Conservation (phyloP, 139 green algal species). For the Asterochloris sp. region DNA sequence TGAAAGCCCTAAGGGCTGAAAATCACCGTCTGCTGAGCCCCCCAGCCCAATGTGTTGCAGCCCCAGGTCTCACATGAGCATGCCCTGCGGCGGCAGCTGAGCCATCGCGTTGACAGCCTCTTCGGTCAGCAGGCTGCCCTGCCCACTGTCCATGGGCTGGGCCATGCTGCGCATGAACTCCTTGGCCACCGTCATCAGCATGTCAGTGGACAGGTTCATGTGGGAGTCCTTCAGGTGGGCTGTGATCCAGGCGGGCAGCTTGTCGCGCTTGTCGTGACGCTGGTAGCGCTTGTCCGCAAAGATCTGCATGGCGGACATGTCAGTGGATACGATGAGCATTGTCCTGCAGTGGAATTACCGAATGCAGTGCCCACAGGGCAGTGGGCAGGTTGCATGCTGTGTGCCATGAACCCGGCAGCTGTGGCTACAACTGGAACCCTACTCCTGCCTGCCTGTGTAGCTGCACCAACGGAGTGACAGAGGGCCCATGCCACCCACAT, state of each 20-base stretch:
- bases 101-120: conserved; percentile 59
- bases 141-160: conserved; percentile 70
- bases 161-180: conserved; percentile 95
- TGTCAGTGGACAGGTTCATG: conserved; percentile 95
- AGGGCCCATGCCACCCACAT: too few relatives aligned
- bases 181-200: conserved; percentile 85
- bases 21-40: too few relatives aligned
- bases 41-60: too few relatives aligned
- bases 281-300: conserved; percentile 81
- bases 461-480: too few relatives aligned
- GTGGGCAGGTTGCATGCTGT: neutral
- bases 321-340: neutral
- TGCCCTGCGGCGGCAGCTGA: too few relatives aligned
- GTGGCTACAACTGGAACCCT: too few relatives aligned
- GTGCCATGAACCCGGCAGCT: neutral
- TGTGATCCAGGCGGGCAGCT: conserved; percentile 94
- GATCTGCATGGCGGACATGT: conserved; percentile 5
- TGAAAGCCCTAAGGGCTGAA: too few relatives aligned
- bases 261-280: conserved; percentile 95
- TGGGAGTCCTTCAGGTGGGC: conserved; percentile 85
- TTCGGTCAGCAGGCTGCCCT: conserved; percentile 71
- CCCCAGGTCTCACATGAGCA: too few relatives aligned
- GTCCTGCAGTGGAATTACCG: neutral
- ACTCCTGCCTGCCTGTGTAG: too few relatives aligned
- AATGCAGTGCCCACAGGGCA: neutral